Percentiles rank a stretch among this genome's conserved stretches.
Evolutionary conservation across 129 eudicot species (phyloP).

Genomic region (Rutidosis leptorrhynchoides): DNA sequence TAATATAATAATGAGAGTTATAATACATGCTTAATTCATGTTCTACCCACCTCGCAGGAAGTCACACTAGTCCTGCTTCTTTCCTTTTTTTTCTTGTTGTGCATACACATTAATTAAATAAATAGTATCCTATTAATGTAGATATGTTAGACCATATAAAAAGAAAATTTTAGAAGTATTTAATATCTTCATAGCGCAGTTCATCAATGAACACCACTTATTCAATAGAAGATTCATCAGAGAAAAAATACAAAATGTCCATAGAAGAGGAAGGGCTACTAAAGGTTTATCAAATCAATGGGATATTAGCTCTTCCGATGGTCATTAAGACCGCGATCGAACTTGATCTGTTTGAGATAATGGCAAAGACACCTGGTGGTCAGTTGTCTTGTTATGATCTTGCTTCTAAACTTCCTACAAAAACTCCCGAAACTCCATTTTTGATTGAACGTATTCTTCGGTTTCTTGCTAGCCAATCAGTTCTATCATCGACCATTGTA

Average conservation of each 20-base stretch:
- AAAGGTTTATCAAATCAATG: conserved; percentile 2
- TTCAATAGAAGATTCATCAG: neutral
- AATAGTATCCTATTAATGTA: no score
- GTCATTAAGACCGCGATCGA: conserved; percentile 31
- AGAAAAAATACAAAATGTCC: conserved; percentile 11
- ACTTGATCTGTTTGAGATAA: conserved; percentile 39
- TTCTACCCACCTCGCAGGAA: no score
- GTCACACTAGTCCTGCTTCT: no score
- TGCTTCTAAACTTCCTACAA: conserved; percentile 26
- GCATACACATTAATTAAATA: no score
- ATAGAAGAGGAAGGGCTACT: conserved; percentile 27
- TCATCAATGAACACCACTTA: no score
- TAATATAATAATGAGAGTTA: no score
- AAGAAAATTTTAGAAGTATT: no score
- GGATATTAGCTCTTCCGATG: conserved; percentile 23
- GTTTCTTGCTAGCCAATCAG: conserved; percentile 37
- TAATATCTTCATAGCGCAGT: no score
- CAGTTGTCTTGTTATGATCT: conserved; percentile 35
- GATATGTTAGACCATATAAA: no score
- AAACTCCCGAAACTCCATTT: conserved; percentile 28
- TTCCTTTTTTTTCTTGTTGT: no score
- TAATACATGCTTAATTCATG: no score
- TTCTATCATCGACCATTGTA: conserved; percentile 28
- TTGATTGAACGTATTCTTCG: conserved; percentile 48
- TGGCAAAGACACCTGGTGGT: conserved; percentile 26